These are phyloP conservation scores for Polygonum aviculare DNA, from an alignment of 148 eudicot species.

Conservation along the genomic window DNA sequence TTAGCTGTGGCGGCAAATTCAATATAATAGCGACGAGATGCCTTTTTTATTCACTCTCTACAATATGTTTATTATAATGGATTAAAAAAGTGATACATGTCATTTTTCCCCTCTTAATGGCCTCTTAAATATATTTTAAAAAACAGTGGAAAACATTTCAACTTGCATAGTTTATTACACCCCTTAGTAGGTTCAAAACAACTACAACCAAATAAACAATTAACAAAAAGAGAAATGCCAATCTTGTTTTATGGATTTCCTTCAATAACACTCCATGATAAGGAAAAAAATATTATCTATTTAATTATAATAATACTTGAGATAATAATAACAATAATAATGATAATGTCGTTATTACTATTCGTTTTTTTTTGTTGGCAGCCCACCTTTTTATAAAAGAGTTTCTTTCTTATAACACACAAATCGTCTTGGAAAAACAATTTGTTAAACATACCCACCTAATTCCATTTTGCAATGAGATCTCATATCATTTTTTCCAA, in stretches of 20 bases:
- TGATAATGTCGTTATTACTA: no score
- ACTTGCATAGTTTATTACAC: not conserved
- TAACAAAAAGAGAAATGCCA: not conserved
- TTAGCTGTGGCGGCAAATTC: not conserved
- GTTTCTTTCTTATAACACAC: no score
- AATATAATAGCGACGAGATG: not conserved
- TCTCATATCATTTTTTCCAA: no score
- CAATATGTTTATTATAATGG: not conserved
- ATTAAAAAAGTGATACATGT: not conserved
- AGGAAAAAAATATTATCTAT: not conserved
- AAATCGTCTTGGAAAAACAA: no score
- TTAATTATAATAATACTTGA: no score
- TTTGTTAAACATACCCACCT: no score
- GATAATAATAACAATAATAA: no score
- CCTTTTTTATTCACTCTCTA: not conserved
- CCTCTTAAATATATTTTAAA: not conserved
- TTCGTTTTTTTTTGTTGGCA: no score
- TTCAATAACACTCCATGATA: not conserved
- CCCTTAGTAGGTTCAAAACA: not conserved
- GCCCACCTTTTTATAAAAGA: no score
- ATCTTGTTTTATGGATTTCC: not conserved
- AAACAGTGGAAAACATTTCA: not conserved
- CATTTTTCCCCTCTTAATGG: not conserved
- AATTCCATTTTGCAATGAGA: no score
- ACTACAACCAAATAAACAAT: not conserved